Evolutionary conservation across 2,329 filamentous ascomycete genomes (phyloP), one percentile per base, ranked within the genome.

Genomic region (Exophiala dermatitidis): DNA sequence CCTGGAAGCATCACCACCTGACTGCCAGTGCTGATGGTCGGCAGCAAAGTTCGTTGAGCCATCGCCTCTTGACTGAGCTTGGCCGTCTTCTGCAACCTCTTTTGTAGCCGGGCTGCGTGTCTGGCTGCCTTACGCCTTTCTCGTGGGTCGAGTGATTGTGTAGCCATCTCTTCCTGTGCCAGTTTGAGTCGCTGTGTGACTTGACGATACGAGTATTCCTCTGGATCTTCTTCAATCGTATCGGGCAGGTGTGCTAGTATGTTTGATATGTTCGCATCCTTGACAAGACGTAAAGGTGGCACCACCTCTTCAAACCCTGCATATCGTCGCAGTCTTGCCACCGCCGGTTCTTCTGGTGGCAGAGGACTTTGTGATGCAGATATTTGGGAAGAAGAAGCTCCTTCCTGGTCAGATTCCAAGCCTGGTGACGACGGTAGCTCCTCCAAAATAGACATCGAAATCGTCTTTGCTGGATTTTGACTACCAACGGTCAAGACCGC

Each of bases 121-220:
- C 47, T 55, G 34, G 36, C 45, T 6, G 53, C 52, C 32, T 54
- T 56, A 12, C 52, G 40, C 32, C 53, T 56, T 37, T 56, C 52
- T 32, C 43, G 50, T 34, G 56, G 48, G 29, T 59, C 54, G n/a
- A 60, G 30, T 10, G 55, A 56, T 44, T 56, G 47, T 28, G 50
- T 44, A 3, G 53, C 55, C 26, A 49, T 41, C 34, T 56, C 50
- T 9, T 60, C 51, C 46, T 52, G 55, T 31, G 45, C 50, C 10
- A 58, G 33, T 26, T 53, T 55, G 7, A 58, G 34, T 44, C 29
- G 51, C 12, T 59, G 54, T 30, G 54, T 58, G 3, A 46, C 52
- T 26, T 46, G 31, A 6, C 50, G 50, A 33, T 60, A 60, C 5
- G 58, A 60, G 43, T 60, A 60, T 12, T 51, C 36, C 2, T 47